A percentile compares a stretch with the other conserved stretches of the same genome.
Conservation (phyloP, 2,329 filamentous ascomycete genomes). For the Beauveria sp. region DNA sequence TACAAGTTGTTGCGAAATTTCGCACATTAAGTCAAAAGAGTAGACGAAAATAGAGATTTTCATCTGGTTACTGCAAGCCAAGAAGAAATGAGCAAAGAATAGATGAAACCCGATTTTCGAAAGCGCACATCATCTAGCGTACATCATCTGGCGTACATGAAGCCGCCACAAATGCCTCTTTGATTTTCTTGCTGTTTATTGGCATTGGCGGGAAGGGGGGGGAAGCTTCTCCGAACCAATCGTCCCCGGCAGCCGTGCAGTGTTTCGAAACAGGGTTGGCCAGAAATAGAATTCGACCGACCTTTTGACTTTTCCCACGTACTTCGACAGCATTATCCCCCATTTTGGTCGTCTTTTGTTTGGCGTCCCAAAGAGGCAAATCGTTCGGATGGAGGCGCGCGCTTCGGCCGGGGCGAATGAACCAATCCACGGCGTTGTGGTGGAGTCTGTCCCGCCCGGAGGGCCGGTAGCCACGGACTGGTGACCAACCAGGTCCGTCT, state of each 20-base stretch:
- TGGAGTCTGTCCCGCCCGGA: neutral
- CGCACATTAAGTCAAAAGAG: no score
- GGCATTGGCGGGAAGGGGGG: no score
- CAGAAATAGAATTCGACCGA: neutral
- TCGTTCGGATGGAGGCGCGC: slow-evolving; percentile 5
- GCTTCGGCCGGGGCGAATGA: neutral
- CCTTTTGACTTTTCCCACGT: no score
- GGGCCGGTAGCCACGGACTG: no score
- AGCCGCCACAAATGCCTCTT: neutral
- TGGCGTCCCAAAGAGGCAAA: neutral
- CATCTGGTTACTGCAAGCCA: no score
- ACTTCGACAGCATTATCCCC: neutral
- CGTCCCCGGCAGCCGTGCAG: neutral
- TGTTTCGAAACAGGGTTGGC: neutral
- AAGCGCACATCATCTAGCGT: no score
- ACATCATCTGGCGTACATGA: neutral
- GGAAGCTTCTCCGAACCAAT: neutral
- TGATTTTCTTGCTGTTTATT: neutral
- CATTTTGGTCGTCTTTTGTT: neutral
- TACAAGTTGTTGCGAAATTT: no score
- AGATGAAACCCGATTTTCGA: no score
- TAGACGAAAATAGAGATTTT: no score
- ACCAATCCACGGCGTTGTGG: neutral
- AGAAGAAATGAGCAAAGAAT: no score
- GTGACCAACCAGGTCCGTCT: neutral